phyloP scores from a whole-genome alignment of 2,329 filamentous ascomycete genomes.

The Aspergillaceae sp. region DNA sequence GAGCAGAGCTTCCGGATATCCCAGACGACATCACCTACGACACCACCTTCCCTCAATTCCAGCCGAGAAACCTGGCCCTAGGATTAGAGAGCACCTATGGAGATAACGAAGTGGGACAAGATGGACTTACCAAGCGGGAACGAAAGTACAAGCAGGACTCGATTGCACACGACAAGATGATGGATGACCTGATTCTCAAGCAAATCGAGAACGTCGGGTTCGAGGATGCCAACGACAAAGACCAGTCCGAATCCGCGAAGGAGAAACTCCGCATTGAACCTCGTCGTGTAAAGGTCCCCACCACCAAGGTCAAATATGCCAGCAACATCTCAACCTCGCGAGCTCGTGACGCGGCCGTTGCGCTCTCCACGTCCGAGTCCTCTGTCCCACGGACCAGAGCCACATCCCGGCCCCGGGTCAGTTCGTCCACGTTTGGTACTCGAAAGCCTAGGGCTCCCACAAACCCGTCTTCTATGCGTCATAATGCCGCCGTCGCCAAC shows the following conservation, averaged over 20 bases:
- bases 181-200: slow-evolving; percentile 59
- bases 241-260: slow-evolving; percentile 30
- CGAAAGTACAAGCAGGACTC: slow-evolving; percentile 60
- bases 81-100: slow-evolving; percentile 45
- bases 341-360: slow-evolving; percentile 33
- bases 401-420: slow-evolving; percentile 30
- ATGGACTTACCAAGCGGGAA: slow-evolving; percentile 58
- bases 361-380: slow-evolving; percentile 27
- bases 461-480: slow-evolving; percentile 47
- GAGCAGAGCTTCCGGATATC: slow-evolving; percentile 40
- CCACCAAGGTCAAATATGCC: slow-evolving; percentile 13
- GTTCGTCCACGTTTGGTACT: slow-evolving; percentile 23
- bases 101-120: slow-evolving; percentile 37
- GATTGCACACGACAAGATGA: slow-evolving; percentile 53
- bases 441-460: slow-evolving; percentile 39
- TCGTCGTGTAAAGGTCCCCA: slow-evolving; percentile 19
- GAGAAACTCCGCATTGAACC: slow-evolving; percentile 18
- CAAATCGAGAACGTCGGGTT: slow-evolving; percentile 57
- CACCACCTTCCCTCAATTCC: slow-evolving; percentile 45
- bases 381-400: slow-evolving; percentile 23
- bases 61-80: slow-evolving; percentile 45
- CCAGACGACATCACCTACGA: slow-evolving; percentile 40
- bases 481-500: slow-evolving; percentile 54
- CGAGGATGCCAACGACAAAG: slow-evolving; percentile 49
- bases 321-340: slow-evolving; percentile 32